Base-by-base conservation (phyloP, 1,284 basidiomycete genomes). In the Moniliophthora roreri region DNA sequence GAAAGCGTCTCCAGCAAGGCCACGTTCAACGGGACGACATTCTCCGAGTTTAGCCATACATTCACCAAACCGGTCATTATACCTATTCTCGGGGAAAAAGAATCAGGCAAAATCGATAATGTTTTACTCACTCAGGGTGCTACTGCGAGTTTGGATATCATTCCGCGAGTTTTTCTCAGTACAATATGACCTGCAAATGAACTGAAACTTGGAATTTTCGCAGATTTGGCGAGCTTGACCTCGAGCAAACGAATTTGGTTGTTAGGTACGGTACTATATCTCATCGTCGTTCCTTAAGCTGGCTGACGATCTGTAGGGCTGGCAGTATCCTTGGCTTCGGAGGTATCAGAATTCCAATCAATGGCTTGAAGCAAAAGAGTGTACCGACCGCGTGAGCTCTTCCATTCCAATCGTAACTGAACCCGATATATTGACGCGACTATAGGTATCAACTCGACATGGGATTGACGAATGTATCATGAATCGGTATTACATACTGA, bases 21-120 rank as follows among this genome's bases (percentile, higher is more conserved):
- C 16, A 73, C 75, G 8, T 56, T 77, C 52, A 75, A 77, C 52
- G 68, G 66, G 16, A 76, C 72, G 4, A 66, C 67, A 45, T 75
- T 63, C 53, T 72, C 74, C 15, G 60, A 60, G 4, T 78, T 79
- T 62, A 62, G 67, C 54, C 71, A 76, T 48, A 70, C 69, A 8
- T 79, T 79, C 63, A 48, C 62, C 35, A 61, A 50, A 16, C 66
- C 70, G 18, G 65, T 74, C 50, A 62, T 72, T 24, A 65, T 76
- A 16, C 67, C 69, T 20, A 60, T 67, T 28, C 56, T 70, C 9
- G 67, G 68, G 36, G 69, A 68, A 4, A 67, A 63, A 36, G 74
- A 74, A 61, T 72, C 70, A 23, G 73, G 74, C 0, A 63, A 49
- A 10, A 70, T 76, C 52, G 54, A 60, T 34, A 73, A 76, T 56